Evolutionary conservation across 768 basidiomycete genomes (phyloP).

Genomic region (Austroboletus festivus): DNA sequence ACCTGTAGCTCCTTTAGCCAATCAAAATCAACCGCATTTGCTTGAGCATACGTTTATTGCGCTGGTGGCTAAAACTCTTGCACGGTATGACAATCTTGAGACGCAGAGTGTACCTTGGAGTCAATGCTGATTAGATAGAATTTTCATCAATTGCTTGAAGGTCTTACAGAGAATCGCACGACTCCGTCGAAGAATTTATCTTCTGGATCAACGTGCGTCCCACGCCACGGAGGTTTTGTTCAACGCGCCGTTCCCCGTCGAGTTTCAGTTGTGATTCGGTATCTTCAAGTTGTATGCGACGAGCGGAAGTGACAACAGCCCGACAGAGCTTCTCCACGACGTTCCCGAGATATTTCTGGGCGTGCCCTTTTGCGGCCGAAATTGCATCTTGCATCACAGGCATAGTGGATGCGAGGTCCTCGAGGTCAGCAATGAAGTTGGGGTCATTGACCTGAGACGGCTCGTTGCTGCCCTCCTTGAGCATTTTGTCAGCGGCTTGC

Average conservation of each 20-base stretch:
- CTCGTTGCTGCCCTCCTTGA: constrained; percentile 22
- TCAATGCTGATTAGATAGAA: neutral
- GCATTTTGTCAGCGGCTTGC: constrained; percentile 15
- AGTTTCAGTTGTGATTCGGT: constrained; percentile 9
- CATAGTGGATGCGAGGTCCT: constrained; percentile 5
- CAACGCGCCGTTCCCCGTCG: constrained; percentile 11
- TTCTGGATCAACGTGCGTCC: constrained; percentile 15
- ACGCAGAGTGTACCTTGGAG: constrained; percentile 14
- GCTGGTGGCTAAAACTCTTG: neutral
- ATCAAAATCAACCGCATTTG: neutral
- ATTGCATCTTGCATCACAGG: constrained; percentile 19
- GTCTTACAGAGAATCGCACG: constrained; percentile 17
- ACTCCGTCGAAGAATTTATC: constrained; percentile 17
- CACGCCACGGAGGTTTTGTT: constrained; percentile 15
- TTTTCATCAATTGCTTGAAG: no score
- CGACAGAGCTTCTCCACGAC: constrained; percentile 20
- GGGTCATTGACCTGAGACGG: constrained; percentile 18
- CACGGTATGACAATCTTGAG: constrained; percentile 7
- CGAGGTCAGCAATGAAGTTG: constrained; percentile 24
- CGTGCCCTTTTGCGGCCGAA: constrained; percentile 11
- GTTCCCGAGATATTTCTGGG: constrained; percentile 16
- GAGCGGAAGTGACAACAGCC: constrained; percentile 6
- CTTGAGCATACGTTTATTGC: constrained; percentile 4
- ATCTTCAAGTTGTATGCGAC: constrained; percentile 19
- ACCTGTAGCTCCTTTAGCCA: constrained; percentile 7